Percentiles rank a stretch among this genome's conserved stretches.
Evolutionary conservation across 116 monocot genomes (phyloP).

Genomic region (Papilionanthe hybrid): DNA sequence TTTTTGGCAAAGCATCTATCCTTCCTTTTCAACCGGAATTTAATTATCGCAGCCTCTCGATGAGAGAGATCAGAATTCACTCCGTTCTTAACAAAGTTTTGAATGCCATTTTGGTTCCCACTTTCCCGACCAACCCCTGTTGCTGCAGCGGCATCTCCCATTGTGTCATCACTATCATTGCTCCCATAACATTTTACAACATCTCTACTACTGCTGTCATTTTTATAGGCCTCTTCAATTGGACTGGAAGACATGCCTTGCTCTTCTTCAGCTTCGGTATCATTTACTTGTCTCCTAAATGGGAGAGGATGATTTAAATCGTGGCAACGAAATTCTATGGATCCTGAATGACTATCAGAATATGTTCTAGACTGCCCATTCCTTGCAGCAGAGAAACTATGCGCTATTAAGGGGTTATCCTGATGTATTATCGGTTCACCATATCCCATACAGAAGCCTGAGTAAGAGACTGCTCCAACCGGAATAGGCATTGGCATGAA

Average conservation of each 20-base stretch:
- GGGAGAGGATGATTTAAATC: conserved; percentile 18
- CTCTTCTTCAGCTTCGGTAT: conserved; percentile 11
- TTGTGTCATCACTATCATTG: conserved; percentile 29
- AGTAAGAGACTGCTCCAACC: conserved; percentile 43
- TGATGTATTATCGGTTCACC: background rate
- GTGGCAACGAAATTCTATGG: conserved; percentile 10
- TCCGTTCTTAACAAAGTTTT: conserved; percentile 25
- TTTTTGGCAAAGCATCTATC: conserved; percentile 94
- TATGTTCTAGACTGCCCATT: background rate
- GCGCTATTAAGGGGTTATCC: too few relatives aligned
- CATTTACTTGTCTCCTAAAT: conserved; percentile 11
- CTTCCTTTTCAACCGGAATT: conserved; percentile 87
- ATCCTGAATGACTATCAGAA: conserved; percentile 15
- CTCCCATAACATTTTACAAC: conserved; percentile 22
- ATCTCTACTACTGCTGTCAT: conserved; percentile 30
- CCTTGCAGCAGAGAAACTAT: too few relatives aligned
- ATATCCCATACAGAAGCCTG: conserved; percentile 41
- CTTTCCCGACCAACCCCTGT: conserved; percentile 27
- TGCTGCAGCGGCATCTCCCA: conserved; percentile 19
- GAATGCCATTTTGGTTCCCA: conserved; percentile 40
- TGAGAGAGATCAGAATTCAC: conserved; percentile 29
- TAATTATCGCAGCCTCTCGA: conserved; percentile 79
- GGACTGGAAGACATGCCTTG: conserved; percentile 7
- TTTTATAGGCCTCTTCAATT: conserved; percentile 20
- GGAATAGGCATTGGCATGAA: conserved; percentile 51